A percentile compares a stretch with the other conserved stretches of the same genome.
Evolutionary conservation across 2,329 filamentous ascomycete species (phyloP).

Genomic region (Tolypocladium ophioglossoides): DNA sequence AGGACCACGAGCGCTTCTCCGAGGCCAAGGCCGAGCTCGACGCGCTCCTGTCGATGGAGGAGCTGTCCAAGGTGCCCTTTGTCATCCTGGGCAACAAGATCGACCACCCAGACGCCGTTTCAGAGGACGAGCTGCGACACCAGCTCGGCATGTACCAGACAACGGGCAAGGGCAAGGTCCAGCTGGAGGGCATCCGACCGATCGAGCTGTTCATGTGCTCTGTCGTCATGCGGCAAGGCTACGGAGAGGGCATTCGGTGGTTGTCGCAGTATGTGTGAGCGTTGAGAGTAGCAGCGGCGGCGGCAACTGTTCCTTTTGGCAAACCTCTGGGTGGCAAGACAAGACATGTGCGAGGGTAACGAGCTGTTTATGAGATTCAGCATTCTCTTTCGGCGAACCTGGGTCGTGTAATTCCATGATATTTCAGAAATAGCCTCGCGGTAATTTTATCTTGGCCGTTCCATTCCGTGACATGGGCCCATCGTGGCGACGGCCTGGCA

Average conservation of each 20-base stretch:
- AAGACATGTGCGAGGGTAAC: constrained; percentile 3
- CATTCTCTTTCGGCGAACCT: constrained; percentile 24
- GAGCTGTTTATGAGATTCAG: constrained; percentile 17
- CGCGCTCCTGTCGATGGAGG: constrained; percentile 91
- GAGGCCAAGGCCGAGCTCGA: constrained; percentile 98
- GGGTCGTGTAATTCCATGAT: constrained; percentile 20
- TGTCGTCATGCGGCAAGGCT: constrained; percentile 95
- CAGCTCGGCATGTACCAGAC: constrained; percentile 93
- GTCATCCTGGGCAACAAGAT: constrained; percentile 98
- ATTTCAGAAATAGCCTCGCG: constrained; percentile 1
- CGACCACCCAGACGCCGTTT: constrained; percentile 90
- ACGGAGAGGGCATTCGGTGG: constrained; percentile 87
- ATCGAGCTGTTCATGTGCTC: constrained; percentile 99
- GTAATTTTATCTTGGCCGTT: not conserved
- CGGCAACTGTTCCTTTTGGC: not conserved
- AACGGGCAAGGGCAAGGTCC: constrained; percentile 90
- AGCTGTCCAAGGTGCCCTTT: constrained; percentile 90
- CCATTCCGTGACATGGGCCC: not conserved
- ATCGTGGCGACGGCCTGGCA: not conserved
- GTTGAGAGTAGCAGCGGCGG: constrained; percentile 28
- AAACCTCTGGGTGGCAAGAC: not conserved
- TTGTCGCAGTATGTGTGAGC: constrained; percentile 78
- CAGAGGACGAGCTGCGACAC: constrained; percentile 88
- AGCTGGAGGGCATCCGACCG: constrained; percentile 80
- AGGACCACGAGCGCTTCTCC: constrained; percentile 87